Base-by-base conservation (phyloP, 441 rosid species). In the Aquilaria agallochum region DNA sequence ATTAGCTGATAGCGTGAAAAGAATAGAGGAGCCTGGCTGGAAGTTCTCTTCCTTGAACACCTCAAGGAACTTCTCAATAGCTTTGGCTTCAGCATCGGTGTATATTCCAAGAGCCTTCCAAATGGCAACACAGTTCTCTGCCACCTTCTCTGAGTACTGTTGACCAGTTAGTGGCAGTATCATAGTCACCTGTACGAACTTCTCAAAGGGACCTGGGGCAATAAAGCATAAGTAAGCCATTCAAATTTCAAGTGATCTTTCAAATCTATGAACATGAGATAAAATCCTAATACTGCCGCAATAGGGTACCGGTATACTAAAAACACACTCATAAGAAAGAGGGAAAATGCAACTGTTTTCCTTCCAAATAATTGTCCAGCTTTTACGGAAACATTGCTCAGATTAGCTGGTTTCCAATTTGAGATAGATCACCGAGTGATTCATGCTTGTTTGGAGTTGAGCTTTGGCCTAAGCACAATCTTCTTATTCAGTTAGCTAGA, bases 141-240 rank as follows among this genome's bases (percentile, higher is more conserved):
- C 13, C 11, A 93, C 98, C 66, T 83, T 93, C 78, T 85, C 91
- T 0, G 97, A 68, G 60, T 83, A 93, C 63, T 93, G 90, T 2
- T 65, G 71, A 2, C 98, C 98, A 27, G 89, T 86, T 75, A 93
- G 68, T n/a, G 98, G 95, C 68, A 86, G 64, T 14, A 86, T 79
- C 91, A 80, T 83, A 3, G 97, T 90, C 65, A 88, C 94, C 64
- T 60, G 71, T 20, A 72, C 59, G 66, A 88, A 85, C 74, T 88
- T 93, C 84, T 88, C 97, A 30, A 74, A 93, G 10, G 72, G 72
- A 64, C 95, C 96, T 92, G 53, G 13, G 9, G 4, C 2, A 6
- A 20, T 60, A 34, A 9, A 33, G 4, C 11, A 30, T 0, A 5
- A 31, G 2, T 53, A 4, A 4, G 27, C 8, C 27, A 9, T 7